Base-by-base conservation (phyloP, 2,329 filamentous ascomycete genomes). In the Periconia digitata region DNA sequence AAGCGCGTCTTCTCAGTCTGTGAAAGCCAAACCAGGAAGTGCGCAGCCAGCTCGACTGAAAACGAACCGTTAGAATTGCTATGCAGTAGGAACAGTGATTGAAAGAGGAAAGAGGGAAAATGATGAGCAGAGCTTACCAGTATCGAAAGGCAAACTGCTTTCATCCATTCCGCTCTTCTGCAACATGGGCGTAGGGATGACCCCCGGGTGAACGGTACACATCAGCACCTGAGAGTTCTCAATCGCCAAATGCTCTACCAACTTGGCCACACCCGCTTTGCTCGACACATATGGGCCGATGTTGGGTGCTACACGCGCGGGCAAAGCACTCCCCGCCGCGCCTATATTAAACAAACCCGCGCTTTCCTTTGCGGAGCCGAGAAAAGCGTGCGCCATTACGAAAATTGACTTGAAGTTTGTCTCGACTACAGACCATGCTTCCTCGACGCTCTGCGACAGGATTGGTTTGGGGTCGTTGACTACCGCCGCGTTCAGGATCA, bases 141-240 rank as follows among this genome's bases (percentile, higher is more conserved):
- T 46, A 50, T 62, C 58, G 44, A 58, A 52, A 0, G 59, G 55
- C 6, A 62, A 20, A 10, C n/a, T 8, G 12, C 50, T 37, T 8
- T 47, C 34, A 36, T n/a, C 37, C 12, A 41, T 37, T 2, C 53
- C 55, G 8, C 49, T 34, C 13, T 44, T 37, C 36, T 50, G 56
- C 7, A 44, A 24, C 17, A 47, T 49, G 8, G 67, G 59, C 4
- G 72, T 73, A 6, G 60, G 52, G 1, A 70, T 55, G 3, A 73
- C 46, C 6, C 72, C 72, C 1, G 72, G 72, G 38, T 73, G 63
- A 3, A 74, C 40, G 8, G 54, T 53, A 2, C 67, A 49, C 6
- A 64, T 53, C 7, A 63, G 69, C n/a, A 74, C 55, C 13, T 66
- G 54, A 1, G 69, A 66, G 46, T 73, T 63, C 36, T 70, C 67